Base-by-base conservation (phyloP, 306 rosid genomes). In the Castanea mollissima region DNA sequence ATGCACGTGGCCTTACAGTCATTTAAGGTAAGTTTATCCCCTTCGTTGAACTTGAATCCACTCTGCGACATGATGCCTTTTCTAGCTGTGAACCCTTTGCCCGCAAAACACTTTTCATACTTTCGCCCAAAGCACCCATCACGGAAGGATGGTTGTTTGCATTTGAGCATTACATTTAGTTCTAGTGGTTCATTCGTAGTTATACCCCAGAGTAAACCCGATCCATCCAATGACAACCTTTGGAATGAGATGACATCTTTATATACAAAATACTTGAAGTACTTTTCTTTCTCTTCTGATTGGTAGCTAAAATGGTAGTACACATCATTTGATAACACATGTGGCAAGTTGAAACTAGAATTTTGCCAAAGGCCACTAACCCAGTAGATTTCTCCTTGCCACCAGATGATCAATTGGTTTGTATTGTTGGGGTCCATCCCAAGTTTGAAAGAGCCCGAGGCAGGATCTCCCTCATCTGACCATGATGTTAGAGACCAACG, bases 1-100 rank as follows among this genome's bases (percentile, higher is more conserved):
- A 78, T 25, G 52, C 81, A 78, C 70, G 0, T 78, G 10, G 20
- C 51, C 0, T 21, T 70, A 71, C 81, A 78, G 60, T 78, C 81
- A 58, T 69, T 69, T 25, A 58, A 21, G 3, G 81, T 56, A 44
- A 78, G 20, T 14, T 23, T 58, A 4, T 70, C 70, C 0, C 12
- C 16, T 19, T 3, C 71, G 23, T 41, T 21, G 1, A n/a, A 44
- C 34, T 58, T 38, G 71, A 56, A 57, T 2, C 76, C 81, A 4
- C n/a, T 32, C 44, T 58, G 16, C 14, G 4, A 7, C 76, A 73
- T 55, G 46, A 3, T 18, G 11, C 76, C 76, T 10, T 29, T 10
- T 10, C 52, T 10, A 46, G 52, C 52, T 10, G 52, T 46, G 52
- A 46, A 46, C 52, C 52, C 13, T 46, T 11, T 11, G 14, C 52